A percentile compares a stretch with the other conserved stretches of the same genome.
Conservation (phyloP, 257 asterid genomes). For the Solanum lycopersicoides region DNA sequence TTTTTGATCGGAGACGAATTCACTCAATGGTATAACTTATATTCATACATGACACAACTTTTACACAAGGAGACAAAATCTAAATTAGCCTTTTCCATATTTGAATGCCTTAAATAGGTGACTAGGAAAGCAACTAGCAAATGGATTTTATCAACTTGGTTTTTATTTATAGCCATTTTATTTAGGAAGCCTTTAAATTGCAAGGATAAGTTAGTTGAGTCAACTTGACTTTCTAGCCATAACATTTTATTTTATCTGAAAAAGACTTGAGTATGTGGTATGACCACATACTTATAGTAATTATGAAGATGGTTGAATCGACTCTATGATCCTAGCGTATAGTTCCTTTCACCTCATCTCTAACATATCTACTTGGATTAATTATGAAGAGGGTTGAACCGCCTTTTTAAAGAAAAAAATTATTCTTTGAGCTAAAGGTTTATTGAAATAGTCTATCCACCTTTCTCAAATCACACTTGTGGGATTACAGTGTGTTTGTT, state of each 20-base stretch:
- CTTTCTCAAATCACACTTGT: neutral
- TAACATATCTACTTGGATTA: neutral
- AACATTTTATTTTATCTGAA: neutral
- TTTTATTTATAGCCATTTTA: neutral
- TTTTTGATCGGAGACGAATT: neutral
- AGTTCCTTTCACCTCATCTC: neutral
- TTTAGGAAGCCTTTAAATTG: neutral
- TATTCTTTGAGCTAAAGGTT: fast-evolving
- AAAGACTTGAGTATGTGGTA: neutral
- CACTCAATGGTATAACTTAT: neutral
- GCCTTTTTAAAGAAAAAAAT: neutral
- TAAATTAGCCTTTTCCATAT: too few relatives aligned
- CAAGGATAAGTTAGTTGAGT: neutral
- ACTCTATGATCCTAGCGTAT: neutral
- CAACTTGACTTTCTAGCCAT: neutral
- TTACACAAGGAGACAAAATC: neutral
- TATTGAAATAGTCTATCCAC: neutral
- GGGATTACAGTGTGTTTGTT: neutral
- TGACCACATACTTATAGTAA: neutral
- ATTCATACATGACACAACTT: neutral
- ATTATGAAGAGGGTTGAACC: neutral
- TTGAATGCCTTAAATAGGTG: neutral
- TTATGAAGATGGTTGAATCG: neutral
- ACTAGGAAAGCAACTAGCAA: neutral
- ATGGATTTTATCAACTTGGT: neutral